Evolutionary conservation across 495 filamentous ascomycete species (phyloP).

Genomic region (Stereocaulon alpinum): DNA sequence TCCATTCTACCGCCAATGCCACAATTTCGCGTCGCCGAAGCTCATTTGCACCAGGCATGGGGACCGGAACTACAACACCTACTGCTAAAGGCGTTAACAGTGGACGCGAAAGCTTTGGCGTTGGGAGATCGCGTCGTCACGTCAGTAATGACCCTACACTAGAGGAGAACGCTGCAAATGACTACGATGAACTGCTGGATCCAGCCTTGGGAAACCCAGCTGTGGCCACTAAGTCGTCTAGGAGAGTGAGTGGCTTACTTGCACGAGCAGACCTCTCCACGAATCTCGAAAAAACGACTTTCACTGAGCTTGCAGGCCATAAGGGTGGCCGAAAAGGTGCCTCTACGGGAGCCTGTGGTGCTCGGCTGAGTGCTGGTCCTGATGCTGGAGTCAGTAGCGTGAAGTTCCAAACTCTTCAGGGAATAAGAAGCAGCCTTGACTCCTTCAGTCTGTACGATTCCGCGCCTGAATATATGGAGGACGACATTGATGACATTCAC

Average conservation of each 20-base stretch:
- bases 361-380: slow-evolving; percentile 49
- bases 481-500: slow-evolving; percentile 55
- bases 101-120: slow-evolving; percentile 50
- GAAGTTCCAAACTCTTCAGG: slow-evolving; percentile 27
- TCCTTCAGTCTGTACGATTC: slow-evolving; percentile 50
- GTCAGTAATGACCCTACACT: slow-evolving; percentile 26
- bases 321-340: slow-evolving; percentile 48
- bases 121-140: slow-evolving; percentile 32
- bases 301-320: slow-evolving; percentile 52
- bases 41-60: slow-evolving; percentile 68
- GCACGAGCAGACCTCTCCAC: slow-evolving; percentile 81
- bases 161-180: slow-evolving; percentile 36
- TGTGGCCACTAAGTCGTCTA: slow-evolving; percentile 60
- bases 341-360: slow-evolving; percentile 62
- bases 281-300: slow-evolving; percentile 62
- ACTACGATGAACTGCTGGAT: slow-evolving; percentile 60
- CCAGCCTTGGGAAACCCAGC: slow-evolving; percentile 62
- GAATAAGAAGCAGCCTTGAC: slow-evolving; percentile 29
- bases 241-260: slow-evolving; percentile 84
- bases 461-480: slow-evolving; percentile 60
- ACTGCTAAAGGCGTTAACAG: slow-evolving; percentile 38
- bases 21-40: slow-evolving; percentile 65
- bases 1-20: slow-evolving; percentile 40
- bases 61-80: slow-evolving; percentile 74
- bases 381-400: slow-evolving; percentile 28